Base-by-base conservation (phyloP, 2,329 filamentous ascomycete species). In the Diaporthe ampelina region DNA sequence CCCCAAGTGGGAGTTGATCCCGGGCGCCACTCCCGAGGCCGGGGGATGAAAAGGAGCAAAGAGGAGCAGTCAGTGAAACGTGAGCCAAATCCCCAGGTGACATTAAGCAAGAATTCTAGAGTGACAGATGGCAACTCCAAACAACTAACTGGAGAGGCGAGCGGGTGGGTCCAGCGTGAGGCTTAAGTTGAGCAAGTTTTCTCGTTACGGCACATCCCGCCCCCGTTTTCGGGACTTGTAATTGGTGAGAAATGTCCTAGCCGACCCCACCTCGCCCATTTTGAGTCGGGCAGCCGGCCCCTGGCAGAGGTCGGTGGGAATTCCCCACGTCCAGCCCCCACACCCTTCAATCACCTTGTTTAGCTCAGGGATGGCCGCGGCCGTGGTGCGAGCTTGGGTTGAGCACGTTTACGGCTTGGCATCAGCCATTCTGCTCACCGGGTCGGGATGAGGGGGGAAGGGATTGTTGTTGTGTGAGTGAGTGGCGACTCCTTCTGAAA, bases 381-480 rank as follows among this genome's bases (percentile, higher is more conserved):
- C 32, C 32, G 40, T 52, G 24, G 45, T 35, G 35, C 32, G 24
- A 72, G 45, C 32, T 63, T 65, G 59, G 48, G 58, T 67, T 74
- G 73, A 72, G 73, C 73, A 74, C 65, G 29, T 73, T 73, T 59
- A 37, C 45, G 26, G 29, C 65, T 75, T 70, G 74, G 71, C 71
- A 52, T 40, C 32, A 43, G 43, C 63, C 50, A 50, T 40, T 52
- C 35, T 24, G 56, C 43, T 59, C 50, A 57, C 40, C 56, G 43
- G 19, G 57, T 43, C 45, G 48, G 45, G 32, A 40, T 26, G 29
- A 19, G 26, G 43, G 26, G n/a, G n/a, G n/a, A n/a, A n/a, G n/a
- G n/a, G n/a, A n/a, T n/a, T n/a, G n/a, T n/a, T n/a, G n/a, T n/a
- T n/a, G n/a, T n/a, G n/a, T n/a, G n/a, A n/a, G n/a, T n/a, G n/a